These are phyloP conservation scores for Ceratocystis eucalypticola DNA, from an alignment of 2,329 filamentous ascomycete genomes.

Conservation along the genomic window DNA sequence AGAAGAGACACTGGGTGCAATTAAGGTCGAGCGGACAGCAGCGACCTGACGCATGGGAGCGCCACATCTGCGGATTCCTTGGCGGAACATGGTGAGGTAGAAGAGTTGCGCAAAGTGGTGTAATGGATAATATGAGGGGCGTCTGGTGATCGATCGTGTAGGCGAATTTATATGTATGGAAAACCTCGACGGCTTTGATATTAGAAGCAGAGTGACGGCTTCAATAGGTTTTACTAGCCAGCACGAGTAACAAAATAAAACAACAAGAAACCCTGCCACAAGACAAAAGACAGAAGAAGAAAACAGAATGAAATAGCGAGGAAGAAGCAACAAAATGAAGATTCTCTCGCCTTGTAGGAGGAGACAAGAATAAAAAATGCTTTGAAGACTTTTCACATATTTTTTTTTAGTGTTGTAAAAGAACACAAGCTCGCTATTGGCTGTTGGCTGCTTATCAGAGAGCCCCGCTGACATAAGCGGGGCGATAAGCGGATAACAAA, in stretches of 20 bases:
- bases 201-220: neutral
- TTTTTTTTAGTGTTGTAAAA: neutral
- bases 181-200: slow-evolving; percentile 3
- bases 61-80: slow-evolving; percentile 17
- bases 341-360: neutral
- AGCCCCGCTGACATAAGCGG: slow-evolving; percentile 14
- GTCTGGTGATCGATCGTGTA: too few relatives aligned
- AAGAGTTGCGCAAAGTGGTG: too few relatives aligned
- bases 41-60: slow-evolving; percentile 18
- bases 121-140: too few relatives aligned
- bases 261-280: neutral
- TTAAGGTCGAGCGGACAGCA: slow-evolving; percentile 10
- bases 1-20: slow-evolving; percentile 2
- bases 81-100: slow-evolving; percentile 19
- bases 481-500: neutral
- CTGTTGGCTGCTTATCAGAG: slow-evolving; percentile 4
- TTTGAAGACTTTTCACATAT: neutral
- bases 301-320: neutral
- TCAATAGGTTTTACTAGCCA: too few relatives aligned
- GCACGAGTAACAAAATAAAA: neutral
- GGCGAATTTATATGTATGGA: neutral
- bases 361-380: slow-evolving; percentile 1
- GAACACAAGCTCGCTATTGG: slow-evolving; percentile 2
- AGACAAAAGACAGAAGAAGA: neutral
- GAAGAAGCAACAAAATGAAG: neutral